Evolutionary conservation across 148 eudicot species (phyloP).

Genomic region (Fagopyrum homotropicum): DNA sequence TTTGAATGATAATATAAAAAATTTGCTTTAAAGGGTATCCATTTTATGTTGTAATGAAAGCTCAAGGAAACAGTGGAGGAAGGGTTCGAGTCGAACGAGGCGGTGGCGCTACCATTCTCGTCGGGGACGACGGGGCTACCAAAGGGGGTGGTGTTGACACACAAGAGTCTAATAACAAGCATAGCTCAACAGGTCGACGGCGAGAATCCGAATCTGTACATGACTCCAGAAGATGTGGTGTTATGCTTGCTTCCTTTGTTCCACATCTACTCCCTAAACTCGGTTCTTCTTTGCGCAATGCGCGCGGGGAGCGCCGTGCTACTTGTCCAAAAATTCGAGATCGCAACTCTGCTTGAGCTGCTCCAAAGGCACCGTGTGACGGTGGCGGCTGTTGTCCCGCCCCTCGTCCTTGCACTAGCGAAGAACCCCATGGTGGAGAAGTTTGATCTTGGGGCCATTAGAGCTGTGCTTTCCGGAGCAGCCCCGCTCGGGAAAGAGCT

Average conservation of each 20-base stretch:
- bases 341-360: conserved; percentile 35
- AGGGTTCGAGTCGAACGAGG: conserved; percentile 34
- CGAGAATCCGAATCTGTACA: conserved; percentile 63
- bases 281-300: conserved; percentile 55
- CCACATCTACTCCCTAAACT: conserved; percentile 72
- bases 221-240: conserved; percentile 56
- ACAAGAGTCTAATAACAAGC: conserved; percentile 66
- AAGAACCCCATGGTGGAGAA: conserved; percentile 55
- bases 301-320: conserved; percentile 61
- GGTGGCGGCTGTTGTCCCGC: conserved; percentile 84
- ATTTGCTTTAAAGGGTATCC: too few relatives aligned
- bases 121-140: conserved; percentile 92
- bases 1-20: too few relatives aligned
- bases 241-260: conserved; percentile 73
- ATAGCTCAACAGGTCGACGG: conserved; percentile 91
- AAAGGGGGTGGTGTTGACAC: conserved; percentile 80
- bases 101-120: conserved; percentile 77
- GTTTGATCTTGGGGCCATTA: conserved; percentile 52
- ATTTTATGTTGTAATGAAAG: conserved; percentile 12
- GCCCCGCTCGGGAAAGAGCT: conserved; percentile 92
- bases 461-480: conserved; percentile 83
- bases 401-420: conserved; percentile 68
- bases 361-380: conserved; percentile 57
- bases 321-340: conserved; percentile 69
- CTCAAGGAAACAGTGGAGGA: neutral